Conservation (phyloP, 2,329 filamentous ascomycete species). For the Verticillium isaacii region DNA sequence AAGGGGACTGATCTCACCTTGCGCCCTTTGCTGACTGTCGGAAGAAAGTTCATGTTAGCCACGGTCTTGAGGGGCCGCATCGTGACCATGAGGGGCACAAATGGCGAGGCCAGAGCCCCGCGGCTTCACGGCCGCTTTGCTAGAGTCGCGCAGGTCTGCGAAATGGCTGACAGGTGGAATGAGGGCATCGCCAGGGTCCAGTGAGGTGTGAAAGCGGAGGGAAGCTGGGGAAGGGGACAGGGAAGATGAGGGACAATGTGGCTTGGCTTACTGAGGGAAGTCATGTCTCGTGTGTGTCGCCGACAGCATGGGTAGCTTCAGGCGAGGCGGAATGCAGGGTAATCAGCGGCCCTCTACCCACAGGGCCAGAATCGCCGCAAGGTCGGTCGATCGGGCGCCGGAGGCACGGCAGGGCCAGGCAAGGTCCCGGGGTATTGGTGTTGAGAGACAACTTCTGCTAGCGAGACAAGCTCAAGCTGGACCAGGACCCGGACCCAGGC, state of each 20-base stretch:
- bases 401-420: neutral
- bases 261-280: conserved; percentile 13
- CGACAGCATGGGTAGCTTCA: neutral
- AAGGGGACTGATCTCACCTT: conserved; percentile 36
- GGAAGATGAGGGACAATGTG: neutral
- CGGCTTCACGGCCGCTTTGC: neutral
- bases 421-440: neutral
- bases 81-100: neutral
- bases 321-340: conserved; percentile 1
- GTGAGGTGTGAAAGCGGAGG: neutral
- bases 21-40: conserved; percentile 54
- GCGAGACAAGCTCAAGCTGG: neutral
- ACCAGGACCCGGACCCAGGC: too few relatives aligned
- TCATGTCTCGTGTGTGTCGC: conserved; percentile 9
- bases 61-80: conserved; percentile 5
- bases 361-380: neutral
- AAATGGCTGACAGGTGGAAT: neutral
- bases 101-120: neutral
- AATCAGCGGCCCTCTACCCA: neutral
- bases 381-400: neutral
- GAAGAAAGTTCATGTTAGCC: conserved; percentile 50
- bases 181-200: conserved; percentile 2
- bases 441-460: neutral
- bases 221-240: neutral
- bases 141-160: neutral